Evolutionary conservation across 208 protist genomes (phyloP), one percentile per base, ranked within the genome.

Genomic region (Wallacemonas sp.): DNA sequence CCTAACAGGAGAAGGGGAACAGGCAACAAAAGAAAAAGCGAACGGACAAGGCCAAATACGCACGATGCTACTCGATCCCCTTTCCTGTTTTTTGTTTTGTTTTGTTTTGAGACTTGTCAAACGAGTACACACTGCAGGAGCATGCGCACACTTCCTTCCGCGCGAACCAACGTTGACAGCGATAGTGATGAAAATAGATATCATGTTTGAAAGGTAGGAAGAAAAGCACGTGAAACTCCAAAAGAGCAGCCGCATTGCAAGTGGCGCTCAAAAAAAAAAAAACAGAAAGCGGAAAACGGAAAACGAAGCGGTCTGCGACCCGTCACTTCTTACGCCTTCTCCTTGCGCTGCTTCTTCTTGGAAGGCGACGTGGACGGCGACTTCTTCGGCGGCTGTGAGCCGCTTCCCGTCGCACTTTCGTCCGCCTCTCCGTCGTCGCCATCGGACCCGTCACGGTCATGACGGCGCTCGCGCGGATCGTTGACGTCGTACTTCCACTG

Each of bases 401-500:
- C 12, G 44, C 29, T 46, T 50, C 48, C 72, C 7, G 1, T 57
- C 10, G 31, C 54, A 11, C 52, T 65, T 29, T 72, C 55, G 11
- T 76, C 67, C 1, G 25, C 49, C 7, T 59, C 68, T 0, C 28
- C 36, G 0, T 11, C 32, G 2, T 62, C 57, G 36, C 49, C 61
- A 18, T 62, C 49, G 33, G 59, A 64, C 5, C 64, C 72, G 5
- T 70, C 61, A 25, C 46, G 57, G 7, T 74, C 68, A 25, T 77
- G 57, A 32, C 65, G 68, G 46, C 85, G 87, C 22, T 66, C 77
- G 8, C 85, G 90, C 0, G 86, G 86, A 63, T 93, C 86, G 1
- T 79, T 66, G 1, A 74, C 74, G 45, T 87, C 84, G 52, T 85
- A 79, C 52, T 82, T 79, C 87, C 90, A 96, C 72, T 84, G 75